phyloP scores from a whole-genome alignment of 1,284 basidiomycete species.

The Heterobasidion parviporum region DNA sequence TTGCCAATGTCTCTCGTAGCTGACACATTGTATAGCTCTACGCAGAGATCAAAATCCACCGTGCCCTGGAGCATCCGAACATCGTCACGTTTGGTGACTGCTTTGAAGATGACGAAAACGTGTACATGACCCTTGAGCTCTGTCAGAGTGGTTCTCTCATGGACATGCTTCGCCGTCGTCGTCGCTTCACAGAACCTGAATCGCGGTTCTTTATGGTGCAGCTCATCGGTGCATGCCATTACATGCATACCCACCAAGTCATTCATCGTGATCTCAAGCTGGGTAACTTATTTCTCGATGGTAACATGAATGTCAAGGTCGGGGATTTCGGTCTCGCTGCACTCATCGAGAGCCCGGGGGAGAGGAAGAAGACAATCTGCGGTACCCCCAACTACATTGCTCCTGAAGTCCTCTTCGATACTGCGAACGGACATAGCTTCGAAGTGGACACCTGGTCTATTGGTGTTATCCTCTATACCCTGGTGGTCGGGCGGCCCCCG shows the following conservation, averaged over 20 bases:
- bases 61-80: conserved; percentile 86
- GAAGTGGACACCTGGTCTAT: conserved; percentile 99
- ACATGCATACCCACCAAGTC: conserved; percentile 94
- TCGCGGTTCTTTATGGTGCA: conserved; percentile 91
- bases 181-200: conserved; percentile 89
- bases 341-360: conserved; percentile 91
- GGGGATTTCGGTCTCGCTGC: conserved; percentile 98
- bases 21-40: conserved; percentile 57
- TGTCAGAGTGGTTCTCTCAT: conserved; percentile 85
- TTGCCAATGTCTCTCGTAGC: neutral
- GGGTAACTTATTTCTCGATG: conserved; percentile 92
- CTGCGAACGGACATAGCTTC: conserved; percentile 93
- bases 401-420: conserved; percentile 95
- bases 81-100: conserved; percentile 91
- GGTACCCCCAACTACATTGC: conserved; percentile 99
- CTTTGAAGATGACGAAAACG: conserved; percentile 93
- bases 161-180: conserved; percentile 87
- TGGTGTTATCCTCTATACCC: conserved; percentile 95
- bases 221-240: conserved; percentile 90
- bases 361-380: conserved; percentile 98
- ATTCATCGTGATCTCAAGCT: conserved; percentile 96
- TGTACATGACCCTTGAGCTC: conserved; percentile 95
- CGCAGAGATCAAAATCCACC: conserved; percentile 98
- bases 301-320: conserved; percentile 91
- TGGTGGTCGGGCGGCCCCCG: conserved; percentile 89